These are phyloP conservation scores for Chondrus crispus DNA, from an alignment of 23 red algal genomes.

Conservation along the genomic window DNA sequence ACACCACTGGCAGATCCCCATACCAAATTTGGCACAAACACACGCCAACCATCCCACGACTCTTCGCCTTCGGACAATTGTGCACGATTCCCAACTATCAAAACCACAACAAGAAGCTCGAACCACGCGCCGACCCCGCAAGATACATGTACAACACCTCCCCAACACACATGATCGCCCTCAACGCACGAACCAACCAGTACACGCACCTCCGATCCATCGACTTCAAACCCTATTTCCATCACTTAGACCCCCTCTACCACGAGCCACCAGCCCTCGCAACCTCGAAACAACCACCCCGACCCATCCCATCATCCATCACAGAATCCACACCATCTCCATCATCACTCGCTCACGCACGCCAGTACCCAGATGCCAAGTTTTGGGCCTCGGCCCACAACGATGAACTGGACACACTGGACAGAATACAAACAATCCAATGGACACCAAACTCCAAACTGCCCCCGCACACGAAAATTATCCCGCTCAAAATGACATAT, in stretches of 20 bases:
- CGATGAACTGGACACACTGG: not conserved
- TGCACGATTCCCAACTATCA: not conserved
- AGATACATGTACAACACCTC: not conserved
- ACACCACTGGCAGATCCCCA: not conserved
- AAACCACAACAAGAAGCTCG: not conserved
- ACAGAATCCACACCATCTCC: not conserved
- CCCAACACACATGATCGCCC: not conserved
- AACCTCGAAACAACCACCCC: not conserved
- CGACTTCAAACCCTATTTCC: constrained; percentile 5
- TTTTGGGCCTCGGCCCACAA: not conserved
- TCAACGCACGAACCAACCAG: not conserved
- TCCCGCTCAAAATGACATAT: not conserved
- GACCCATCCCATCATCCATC: not conserved
- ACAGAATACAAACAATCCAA: not conserved
- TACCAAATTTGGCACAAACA: not conserved
- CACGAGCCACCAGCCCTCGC: not conserved
- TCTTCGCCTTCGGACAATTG: constrained; percentile 19
- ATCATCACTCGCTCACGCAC: not conserved
- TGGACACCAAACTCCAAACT: not conserved
- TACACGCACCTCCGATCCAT: not conserved
- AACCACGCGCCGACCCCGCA: not conserved
- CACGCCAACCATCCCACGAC: not conserved
- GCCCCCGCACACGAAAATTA: not conserved
- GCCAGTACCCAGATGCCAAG: not conserved
- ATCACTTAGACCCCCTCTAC: not conserved